Base-by-base conservation (phyloP, 108 stramenopile species). In the Cylindrotheca fusiformis region DNA sequence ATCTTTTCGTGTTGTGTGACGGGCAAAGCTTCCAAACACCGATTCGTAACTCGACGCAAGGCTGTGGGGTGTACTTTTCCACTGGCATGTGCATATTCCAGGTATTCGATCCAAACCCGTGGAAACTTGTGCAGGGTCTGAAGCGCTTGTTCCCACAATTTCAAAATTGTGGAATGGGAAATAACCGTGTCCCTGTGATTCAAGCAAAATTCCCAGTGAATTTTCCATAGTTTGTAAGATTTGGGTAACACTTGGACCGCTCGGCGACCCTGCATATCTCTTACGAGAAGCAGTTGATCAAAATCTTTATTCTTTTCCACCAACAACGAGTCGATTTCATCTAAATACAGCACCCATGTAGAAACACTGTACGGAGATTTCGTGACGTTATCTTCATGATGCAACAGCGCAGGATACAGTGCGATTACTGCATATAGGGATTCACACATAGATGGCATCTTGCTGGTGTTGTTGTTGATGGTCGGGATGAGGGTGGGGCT, bases 171-270 rank as follows among this genome's bases (percentile, higher is more conserved):
- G 3, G 28, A 19, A 48, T 55, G 28, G 24, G 24, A 0, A 17
- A 45, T 21, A 22, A 29, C 51, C 12, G 24, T 0, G 26, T 30
- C 31, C 0, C 53, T 17, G 27, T 60, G 33, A 1, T 32, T 46
- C 0, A 52, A 24, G 19, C 55, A 44, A 62, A 88, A 92, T 32
- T 74, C 59, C 72, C 97, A 81, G 68, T 98, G 95, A 31, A 68
- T 56, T 46, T 78, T 80, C 99, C 99, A 99, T 29, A 99, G 71
- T 76, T 99, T 99, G 89, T 98, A 99, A 54, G 82, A 85, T 44
- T 96, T 82, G 12, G 99, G 98, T 27, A 99, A 67, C 14, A 86
- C 60, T 30, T 75, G 60, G 17, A 99, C 71, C 1, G 97, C 88
- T 18, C 98, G 76, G 71, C 94, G 91, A 0, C 75, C 83, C 24